These are phyloP conservation scores for Ophiostoma angusticollis DNA, from an alignment of 2,329 filamentous ascomycete genomes.

Conservation along the genomic window DNA sequence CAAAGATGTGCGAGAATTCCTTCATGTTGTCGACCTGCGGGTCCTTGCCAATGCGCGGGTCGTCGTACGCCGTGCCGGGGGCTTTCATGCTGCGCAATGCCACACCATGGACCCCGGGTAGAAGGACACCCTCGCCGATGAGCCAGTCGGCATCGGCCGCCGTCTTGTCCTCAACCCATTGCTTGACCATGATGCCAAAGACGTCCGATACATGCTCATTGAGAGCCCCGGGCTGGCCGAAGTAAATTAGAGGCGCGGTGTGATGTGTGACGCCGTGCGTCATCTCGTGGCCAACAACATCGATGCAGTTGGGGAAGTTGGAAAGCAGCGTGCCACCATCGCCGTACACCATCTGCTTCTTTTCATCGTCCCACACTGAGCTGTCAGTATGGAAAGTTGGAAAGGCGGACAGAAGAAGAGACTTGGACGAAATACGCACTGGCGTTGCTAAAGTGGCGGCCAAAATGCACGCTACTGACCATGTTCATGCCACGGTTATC, in stretches of 20 bases:
- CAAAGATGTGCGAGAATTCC: too few species aligned
- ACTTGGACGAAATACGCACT: too few species aligned
- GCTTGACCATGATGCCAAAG: conserved; percentile 46
- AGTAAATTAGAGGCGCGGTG: conserved; percentile 36
- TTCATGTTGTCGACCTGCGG: conserved; percentile 37
- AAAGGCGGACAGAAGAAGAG: too few species aligned
- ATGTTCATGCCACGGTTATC: conserved; percentile 38
- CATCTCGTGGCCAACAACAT: conserved; percentile 45
- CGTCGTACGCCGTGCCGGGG: conserved; percentile 39
- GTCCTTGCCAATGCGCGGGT: conserved; percentile 40
- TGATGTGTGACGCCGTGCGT: conserved; percentile 42
- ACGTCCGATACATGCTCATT: conserved; percentile 45
- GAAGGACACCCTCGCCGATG: conserved; percentile 38
- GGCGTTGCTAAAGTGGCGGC: conserved; percentile 36
- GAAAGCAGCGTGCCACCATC: conserved; percentile 39
- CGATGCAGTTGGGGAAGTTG: conserved; percentile 38
- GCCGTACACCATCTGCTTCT: conserved; percentile 41
- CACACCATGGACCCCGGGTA: conserved; percentile 36
- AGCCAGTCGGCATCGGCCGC: conserved; percentile 39
- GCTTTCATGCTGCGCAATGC: conserved; percentile 42
- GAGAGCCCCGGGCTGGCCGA: conserved; percentile 38
- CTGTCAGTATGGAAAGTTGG: too few species aligned
- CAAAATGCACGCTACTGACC: conserved; percentile 40
- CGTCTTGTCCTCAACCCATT: conserved; percentile 33
- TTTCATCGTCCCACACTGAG: conserved; percentile 35